phyloP scores from a whole-genome alignment of 345 rosid genomes.

The Eucalyptus lansdowneana region DNA sequence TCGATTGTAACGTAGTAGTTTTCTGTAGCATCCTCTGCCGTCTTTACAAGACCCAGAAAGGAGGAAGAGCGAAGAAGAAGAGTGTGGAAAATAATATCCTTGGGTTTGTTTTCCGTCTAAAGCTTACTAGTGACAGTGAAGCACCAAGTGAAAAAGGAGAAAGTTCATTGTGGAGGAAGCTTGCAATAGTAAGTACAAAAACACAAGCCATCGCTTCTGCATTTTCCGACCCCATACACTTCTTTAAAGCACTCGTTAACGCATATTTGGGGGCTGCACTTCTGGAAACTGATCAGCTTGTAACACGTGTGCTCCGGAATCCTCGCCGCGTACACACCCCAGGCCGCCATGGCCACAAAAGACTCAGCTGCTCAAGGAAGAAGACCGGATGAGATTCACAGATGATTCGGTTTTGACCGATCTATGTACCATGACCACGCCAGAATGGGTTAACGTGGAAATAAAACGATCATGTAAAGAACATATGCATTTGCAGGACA shows the following conservation, averaged over 20 bases:
- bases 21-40: neutral
- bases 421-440: neutral
- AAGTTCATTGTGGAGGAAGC: conserved; percentile 15
- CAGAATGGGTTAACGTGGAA: neutral
- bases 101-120: neutral
- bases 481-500: neutral
- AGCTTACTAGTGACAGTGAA: neutral
- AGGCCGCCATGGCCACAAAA: neutral
- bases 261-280: conserved; percentile 14
- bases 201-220: conserved; percentile 16
- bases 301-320: conserved; percentile 47
- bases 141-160: neutral
- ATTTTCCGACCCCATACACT: conserved; percentile 20
- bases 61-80: neutral
- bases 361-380: neutral
- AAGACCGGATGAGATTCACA: neutral
- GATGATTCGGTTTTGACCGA: neutral
- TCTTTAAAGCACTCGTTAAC: conserved; percentile 14
- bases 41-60: neutral
- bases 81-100: neutral
- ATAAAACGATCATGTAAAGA: neutral
- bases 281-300: conserved; percentile 3
- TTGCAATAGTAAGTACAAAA: conserved; percentile 30
- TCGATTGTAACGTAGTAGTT: neutral
- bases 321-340: conserved; percentile 3